Evolutionary conservation across 805 yeast species (phyloP), one percentile per base, ranked within the genome.

Genomic region (Barnettozyma wickerhamii): DNA sequence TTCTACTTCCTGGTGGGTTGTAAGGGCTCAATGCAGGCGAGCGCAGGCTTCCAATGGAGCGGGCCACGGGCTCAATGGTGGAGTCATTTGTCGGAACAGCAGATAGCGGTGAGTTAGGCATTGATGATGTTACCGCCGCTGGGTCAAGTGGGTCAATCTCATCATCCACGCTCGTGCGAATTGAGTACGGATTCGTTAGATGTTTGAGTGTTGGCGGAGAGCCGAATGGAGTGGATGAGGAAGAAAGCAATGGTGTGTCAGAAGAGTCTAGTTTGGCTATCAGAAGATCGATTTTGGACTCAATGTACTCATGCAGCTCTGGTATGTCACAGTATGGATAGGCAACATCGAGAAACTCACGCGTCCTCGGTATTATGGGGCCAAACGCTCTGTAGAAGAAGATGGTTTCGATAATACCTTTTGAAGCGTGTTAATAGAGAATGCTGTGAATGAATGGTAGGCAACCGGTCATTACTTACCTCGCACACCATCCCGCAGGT

Each of bases 351-450:
- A 75, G 58, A 38, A 79, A 77, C 46, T 78, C 81, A n/a, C 64
- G 60, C 4, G 75, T 70, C 13, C 64, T 58, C 2, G 90, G 88
- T 2, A 63, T 58, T 14, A 82, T 65, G 1, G 80, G 71, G 0
- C 90, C 91, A 54, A 85, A 77, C 20, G 82, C 63, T 33, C 95
- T 63, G 41, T 79, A 75, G 58, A 84, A 84, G 56, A 84, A 74
- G 15, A 84, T 76, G 2, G 85, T 66, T 66, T 85, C 79, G 40
- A 85, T 57, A 20, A 82, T 60, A 13, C 46, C 46, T 43, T 12
- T 24, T 4, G n/a, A n/a, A 27, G n/a, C n/a, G n/a, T n/a, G n/a
- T n/a, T n/a, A n/a, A n/a, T n/a, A n/a, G n/a, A n/a, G n/a, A n/a
- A n/a, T n/a, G n/a, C n/a, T n/a, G n/a, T n/a, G n/a, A n/a, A n/a